phyloP scores from a whole-genome alignment of 345 rosid species.

The Psidium friedrichsthalianum region DNA sequence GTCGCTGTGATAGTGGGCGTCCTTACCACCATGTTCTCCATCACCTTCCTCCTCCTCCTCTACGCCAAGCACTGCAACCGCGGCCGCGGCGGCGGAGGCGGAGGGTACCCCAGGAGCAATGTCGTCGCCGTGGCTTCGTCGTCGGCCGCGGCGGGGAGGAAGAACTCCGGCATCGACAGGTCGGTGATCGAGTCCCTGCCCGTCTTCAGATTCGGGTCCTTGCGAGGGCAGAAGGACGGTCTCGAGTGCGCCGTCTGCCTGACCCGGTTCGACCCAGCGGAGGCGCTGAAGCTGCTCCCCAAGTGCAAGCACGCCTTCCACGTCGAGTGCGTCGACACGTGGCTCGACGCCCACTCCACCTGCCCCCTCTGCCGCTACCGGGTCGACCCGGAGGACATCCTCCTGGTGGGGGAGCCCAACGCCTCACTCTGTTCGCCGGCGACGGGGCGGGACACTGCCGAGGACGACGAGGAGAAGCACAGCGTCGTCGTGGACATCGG shows the following conservation, averaged over 20 bases:
- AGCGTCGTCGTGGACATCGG: neutral
- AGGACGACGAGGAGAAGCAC: neutral
- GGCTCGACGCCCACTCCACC: conserved; percentile 94
- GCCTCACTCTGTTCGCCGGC: conserved; percentile 37
- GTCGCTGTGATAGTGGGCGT: conserved; percentile 47
- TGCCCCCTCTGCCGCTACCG: conserved; percentile 92
- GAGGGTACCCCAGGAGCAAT: neutral
- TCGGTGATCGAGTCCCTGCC: conserved; percentile 68
- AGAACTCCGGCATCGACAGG: conserved; percentile 75
- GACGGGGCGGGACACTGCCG: conserved; percentile 18
- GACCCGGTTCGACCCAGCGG: conserved; percentile 44
- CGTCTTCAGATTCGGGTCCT: conserved; percentile 65
- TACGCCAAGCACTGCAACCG: conserved; percentile 73
- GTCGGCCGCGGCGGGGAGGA: conserved; percentile 10
- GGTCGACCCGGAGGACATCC: conserved; percentile 85
- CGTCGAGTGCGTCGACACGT: conserved; percentile 86
- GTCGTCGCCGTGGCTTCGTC: neutral
- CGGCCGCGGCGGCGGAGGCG: neutral
- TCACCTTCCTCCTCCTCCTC: conserved; percentile 69
- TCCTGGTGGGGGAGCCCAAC: conserved; percentile 20
- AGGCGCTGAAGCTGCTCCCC: conserved; percentile 57
- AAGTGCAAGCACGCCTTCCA: conserved; percentile 94
- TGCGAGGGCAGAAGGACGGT: conserved; percentile 65
- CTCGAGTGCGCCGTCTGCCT: conserved; percentile 85
- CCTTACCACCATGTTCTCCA: conserved; percentile 54